Evolutionary conservation across 2,329 filamentous ascomycete species (phyloP), one percentile per base, ranked within the genome.

Genomic region (Endocalyx cinctus): DNA sequence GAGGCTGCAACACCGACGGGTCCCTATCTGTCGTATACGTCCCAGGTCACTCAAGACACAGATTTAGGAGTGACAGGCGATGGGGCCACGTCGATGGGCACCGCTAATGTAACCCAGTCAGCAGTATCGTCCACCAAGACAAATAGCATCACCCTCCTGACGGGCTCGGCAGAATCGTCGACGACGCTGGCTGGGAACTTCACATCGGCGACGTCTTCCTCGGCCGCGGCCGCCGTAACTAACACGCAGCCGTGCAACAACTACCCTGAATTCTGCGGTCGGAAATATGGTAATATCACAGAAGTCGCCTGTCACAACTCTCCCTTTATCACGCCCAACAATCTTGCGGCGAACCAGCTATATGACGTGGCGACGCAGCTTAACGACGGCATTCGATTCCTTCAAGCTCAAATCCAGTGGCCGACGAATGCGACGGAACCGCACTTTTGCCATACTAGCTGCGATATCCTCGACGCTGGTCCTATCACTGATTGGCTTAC

Each of bases 371-470:
- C 67, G 10, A 65, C 72, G 20, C 87, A 94, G 63, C 69, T 94
- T 41, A 75, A 92, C 53, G 87, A 94, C 52, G 87, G 87, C 18
- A 64, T 84, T 23, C 76, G 78, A 16, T 72, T 82, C 44, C 55
- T 82, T 19, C 77, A 82, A 52, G 77, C 61, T 4, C 77, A 82
- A 55, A 79, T 81, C 33, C 77, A 80, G 39, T 80, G 66, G 58
- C 69, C 72, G 1, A 47, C 44, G 15, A 69, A 73, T 45, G 63
- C 57, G 23, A 66, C 64, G 2, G 61, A 56, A 17, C 74, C 74
- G 28, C 84, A 87, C 59, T 87, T 92, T 50, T 96, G 89, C 60
- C 89, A 96, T 58, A 86, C 84, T 2, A 80, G 74, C 28, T 96
- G 89, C 61, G 76, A 87, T 45, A 66, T 95, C 4, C 74, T 95